Percentiles rank a stretch among this genome's conserved stretches.
These are phyloP conservation scores for Phytopythium boreale DNA, from an alignment of 352 stramenopile species.

Conservation along the genomic window DNA sequence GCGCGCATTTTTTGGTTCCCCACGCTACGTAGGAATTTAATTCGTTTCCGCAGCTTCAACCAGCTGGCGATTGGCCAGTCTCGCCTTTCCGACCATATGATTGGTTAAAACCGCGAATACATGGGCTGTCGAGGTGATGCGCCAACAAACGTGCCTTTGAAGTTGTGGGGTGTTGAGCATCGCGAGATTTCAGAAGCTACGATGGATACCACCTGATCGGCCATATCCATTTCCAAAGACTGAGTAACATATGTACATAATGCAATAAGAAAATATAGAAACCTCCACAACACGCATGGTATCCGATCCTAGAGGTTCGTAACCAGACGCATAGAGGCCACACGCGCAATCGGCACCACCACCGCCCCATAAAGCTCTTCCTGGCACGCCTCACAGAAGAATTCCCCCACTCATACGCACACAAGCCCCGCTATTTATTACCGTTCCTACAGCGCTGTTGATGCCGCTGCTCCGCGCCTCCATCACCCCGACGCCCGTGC, in stretches of 20 bases:
- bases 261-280: not conserved
- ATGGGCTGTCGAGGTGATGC: not conserved
- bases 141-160: conserved; percentile 1
- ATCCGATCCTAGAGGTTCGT: not conserved
- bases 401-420: not conserved
- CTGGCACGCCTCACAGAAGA: not conserved
- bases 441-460: not conserved
- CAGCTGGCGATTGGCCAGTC: not conserved
- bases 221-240: not conserved
- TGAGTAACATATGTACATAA: not conserved
- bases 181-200: not conserved
- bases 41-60: not conserved
- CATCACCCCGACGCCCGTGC: not conserved
- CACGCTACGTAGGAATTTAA: not conserved
- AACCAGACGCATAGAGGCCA: not conserved
- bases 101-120: not conserved
- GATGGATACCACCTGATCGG: not conserved
- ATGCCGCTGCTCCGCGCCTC: not conserved
- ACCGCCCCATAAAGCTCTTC: not conserved
- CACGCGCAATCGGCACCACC: not conserved
- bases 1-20: not conserved
- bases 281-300: not conserved
- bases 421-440: not conserved
- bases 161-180: not conserved
- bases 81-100: not conserved